Conservation (phyloP, 441 rosid species). For the Erodium trifolium region DNA sequence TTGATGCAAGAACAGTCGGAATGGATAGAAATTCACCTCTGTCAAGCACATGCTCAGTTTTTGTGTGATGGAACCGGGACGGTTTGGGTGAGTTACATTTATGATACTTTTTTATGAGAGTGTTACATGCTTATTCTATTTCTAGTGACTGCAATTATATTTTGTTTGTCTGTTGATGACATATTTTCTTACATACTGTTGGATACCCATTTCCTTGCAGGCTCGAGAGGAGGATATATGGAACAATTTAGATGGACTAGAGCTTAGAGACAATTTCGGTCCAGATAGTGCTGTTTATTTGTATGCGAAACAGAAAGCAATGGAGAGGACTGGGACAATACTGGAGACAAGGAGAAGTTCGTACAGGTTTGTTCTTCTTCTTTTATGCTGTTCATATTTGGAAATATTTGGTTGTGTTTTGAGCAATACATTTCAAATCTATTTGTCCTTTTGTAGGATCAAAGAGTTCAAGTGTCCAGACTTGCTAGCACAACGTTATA, state of each 20-base stretch:
- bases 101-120: not conserved
- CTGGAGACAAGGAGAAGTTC: slow-evolving; percentile 47
- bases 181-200: not conserved
- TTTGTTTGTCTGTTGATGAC: not conserved
- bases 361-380: slow-evolving; percentile 41
- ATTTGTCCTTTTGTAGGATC: slow-evolving; percentile 30
- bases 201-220: slow-evolving; percentile 29
- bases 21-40: slow-evolving; percentile 46
- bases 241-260: slow-evolving; percentile 41
- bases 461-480: slow-evolving; percentile 79
- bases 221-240: slow-evolving; percentile 50
- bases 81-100: not conserved
- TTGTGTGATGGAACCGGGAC: no score
- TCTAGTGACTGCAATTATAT: no score
- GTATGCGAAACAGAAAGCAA: slow-evolving; percentile 42
- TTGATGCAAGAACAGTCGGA: no score
- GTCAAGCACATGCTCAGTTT: slow-evolving; percentile 47
- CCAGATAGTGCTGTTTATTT: slow-evolving; percentile 27
- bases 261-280: slow-evolving; percentile 30
- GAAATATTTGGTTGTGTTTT: slow-evolving; percentile 5
- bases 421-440: slow-evolving; percentile 11
- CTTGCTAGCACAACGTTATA: slow-evolving; percentile 39
- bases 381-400: not conserved
- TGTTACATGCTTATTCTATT: not conserved
- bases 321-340: slow-evolving; percentile 32